A percentile compares a stretch with the other conserved stretches of the same genome.
These are phyloP conservation scores for Aspergillus niger DNA, from an alignment of 2,329 filamentous ascomycete genomes.

Conservation along the genomic window DNA sequence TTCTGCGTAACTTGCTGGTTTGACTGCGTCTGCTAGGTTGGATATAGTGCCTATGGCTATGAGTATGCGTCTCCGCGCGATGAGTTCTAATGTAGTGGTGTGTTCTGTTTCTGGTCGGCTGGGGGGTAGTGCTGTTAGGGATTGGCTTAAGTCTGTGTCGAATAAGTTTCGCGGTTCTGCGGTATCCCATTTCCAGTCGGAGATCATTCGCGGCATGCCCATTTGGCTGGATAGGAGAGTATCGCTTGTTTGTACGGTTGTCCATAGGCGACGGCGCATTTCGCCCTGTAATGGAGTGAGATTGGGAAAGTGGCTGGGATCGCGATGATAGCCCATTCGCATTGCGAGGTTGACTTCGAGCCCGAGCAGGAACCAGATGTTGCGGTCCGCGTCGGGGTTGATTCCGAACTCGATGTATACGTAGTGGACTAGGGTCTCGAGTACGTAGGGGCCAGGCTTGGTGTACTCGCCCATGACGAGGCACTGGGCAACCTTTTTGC, in stretches of 20 bases:
- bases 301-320: slow-evolving; percentile 54
- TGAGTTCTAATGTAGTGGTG: slow-evolving; percentile 44
- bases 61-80: slow-evolving; percentile 37
- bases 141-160: slow-evolving; percentile 60
- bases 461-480: slow-evolving; percentile 58
- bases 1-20: slow-evolving; percentile 30
- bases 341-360: slow-evolving; percentile 60
- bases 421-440: slow-evolving; percentile 60
- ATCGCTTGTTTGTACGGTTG: slow-evolving; percentile 54
- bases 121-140: slow-evolving; percentile 52
- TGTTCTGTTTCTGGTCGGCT: slow-evolving; percentile 55
- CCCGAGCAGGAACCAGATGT: slow-evolving; percentile 56
- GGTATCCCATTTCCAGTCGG: slow-evolving; percentile 61
- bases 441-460: slow-evolving; percentile 53
- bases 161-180: slow-evolving; percentile 57
- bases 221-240: slow-evolving; percentile 63
- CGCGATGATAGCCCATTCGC: slow-evolving; percentile 62
- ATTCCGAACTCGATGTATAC: slow-evolving; percentile 56
- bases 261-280: slow-evolving; percentile 48
- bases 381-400: slow-evolving; percentile 55
- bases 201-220: slow-evolving; percentile 63
- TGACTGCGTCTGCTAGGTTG: slow-evolving; percentile 32
- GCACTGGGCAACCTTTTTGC: slow-evolving; percentile 52
- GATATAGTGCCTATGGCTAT: slow-evolving; percentile 33
- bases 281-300: slow-evolving; percentile 59